phyloP scores from a whole-genome alignment of 768 basidiomycete species.

The Lactarius indigo region DNA sequence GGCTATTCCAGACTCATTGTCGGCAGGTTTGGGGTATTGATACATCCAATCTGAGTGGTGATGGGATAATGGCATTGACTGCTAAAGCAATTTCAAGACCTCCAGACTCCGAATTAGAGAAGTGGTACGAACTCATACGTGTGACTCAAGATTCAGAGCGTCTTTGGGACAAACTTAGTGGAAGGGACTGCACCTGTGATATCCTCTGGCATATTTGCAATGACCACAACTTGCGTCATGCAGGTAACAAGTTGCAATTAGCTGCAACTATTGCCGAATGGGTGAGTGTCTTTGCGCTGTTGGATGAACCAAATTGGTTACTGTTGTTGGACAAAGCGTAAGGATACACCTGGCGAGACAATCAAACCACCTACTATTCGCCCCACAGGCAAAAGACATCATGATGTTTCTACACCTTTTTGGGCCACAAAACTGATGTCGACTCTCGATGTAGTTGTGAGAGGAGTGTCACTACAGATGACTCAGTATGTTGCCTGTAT shows the following conservation, averaged over 20 bases:
- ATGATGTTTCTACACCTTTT: not conserved
- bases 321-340: no score
- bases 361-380: not conserved
- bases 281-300: constrained; percentile 12
- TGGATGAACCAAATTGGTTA: not conserved
- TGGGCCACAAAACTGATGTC: not conserved
- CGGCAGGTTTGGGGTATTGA: no score
- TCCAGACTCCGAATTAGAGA: not conserved
- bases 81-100: not conserved
- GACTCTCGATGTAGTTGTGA: no score
- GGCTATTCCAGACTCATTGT: no score
- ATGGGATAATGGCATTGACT: constrained; percentile 13
- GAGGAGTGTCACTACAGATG: no score
- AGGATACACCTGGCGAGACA: not conserved
- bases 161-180: constrained; percentile 1
- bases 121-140: constrained; percentile 8
- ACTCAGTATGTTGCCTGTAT: no score
- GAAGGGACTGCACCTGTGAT: not conserved
- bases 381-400: no score
- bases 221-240: constrained; percentile 11
- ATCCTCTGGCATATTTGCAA: constrained; percentile 21
- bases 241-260: constrained; percentile 13
- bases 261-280: constrained; percentile 7
- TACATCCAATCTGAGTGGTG: constrained; percentile 1
- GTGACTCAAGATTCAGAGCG: not conserved